A percentile compares a stretch with the other conserved stretches of the same genome.
These are phyloP conservation scores for Verticillium isaacii DNA, from an alignment of 2,329 filamentous ascomycete species.

Conservation along the genomic window DNA sequence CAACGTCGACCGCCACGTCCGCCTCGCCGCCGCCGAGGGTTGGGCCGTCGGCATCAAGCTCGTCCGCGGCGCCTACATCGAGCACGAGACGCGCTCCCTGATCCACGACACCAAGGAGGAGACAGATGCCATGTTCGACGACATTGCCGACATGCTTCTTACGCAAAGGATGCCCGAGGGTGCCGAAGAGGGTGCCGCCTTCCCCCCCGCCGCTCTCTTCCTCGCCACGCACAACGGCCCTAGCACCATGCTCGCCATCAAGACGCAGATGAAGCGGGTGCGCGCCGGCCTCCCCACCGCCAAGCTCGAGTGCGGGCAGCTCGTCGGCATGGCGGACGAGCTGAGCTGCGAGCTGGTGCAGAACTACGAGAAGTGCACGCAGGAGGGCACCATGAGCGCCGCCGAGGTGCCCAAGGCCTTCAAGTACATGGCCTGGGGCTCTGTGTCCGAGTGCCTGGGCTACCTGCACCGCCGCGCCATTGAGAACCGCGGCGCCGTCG, in stretches of 20 bases:
- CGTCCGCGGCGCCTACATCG: conserved; percentile 52
- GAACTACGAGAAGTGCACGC: conserved; percentile 18
- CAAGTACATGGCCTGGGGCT: conserved; percentile 36
- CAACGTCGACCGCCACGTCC: conserved; percentile 39
- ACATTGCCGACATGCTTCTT: conserved; percentile 25
- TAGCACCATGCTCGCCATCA: conserved; percentile 34
- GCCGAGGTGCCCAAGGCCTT: conserved; percentile 21
- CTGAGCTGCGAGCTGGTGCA: conserved; percentile 45
- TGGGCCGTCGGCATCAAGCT: conserved; percentile 53
- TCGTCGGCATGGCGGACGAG: conserved; percentile 55
- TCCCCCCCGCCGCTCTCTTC: conserved; percentile 42
- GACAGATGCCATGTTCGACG: conserved; percentile 48
- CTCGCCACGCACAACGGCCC: conserved; percentile 49
- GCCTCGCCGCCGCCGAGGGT: conserved; percentile 33
- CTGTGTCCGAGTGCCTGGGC: conserved; percentile 29
- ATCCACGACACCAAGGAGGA: conserved; percentile 48
- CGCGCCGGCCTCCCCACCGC: conserved; percentile 25
- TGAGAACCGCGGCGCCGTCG: conserved; percentile 28
- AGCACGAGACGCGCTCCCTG: conserved; percentile 40
- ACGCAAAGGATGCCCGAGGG: conserved; percentile 22
- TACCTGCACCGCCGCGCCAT: conserved; percentile 30
- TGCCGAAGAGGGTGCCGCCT: conserved; percentile 21
- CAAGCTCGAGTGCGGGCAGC: conserved; percentile 43
- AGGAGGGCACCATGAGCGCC: conserved; percentile 10
- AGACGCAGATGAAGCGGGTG: conserved; percentile 36